Percentiles rank a stretch among this genome's conserved stretches.
Evolutionary conservation across 1,139 yeast genomes (phyloP).

Genomic region (Kodamaea sp.): DNA sequence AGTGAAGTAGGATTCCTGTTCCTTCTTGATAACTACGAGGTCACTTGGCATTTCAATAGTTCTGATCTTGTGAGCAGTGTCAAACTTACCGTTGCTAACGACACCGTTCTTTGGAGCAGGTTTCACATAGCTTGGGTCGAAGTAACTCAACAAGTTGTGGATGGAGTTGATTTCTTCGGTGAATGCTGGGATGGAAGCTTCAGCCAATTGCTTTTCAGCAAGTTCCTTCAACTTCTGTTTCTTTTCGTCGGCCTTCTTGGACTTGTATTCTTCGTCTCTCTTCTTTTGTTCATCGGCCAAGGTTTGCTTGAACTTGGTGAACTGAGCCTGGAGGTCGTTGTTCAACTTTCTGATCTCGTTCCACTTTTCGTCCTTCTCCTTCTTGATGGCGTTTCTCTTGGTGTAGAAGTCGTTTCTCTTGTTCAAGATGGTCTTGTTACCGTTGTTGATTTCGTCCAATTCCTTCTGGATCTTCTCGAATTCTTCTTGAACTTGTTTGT

Average conservation of each 20-base stretch:
- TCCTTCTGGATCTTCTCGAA: slow-evolving; percentile 64
- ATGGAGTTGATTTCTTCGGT: slow-evolving; percentile 72
- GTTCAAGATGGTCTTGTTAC: slow-evolving; percentile 65
- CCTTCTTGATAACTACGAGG: slow-evolving; percentile 64
- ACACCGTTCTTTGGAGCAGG: slow-evolving; percentile 46
- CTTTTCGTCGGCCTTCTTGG: slow-evolving; percentile 57
- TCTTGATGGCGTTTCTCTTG: slow-evolving; percentile 68
- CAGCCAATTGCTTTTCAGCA: slow-evolving; percentile 65
- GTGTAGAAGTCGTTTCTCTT: slow-evolving; percentile 65
- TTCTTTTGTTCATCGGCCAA: slow-evolving; percentile 69
- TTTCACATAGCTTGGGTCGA: slow-evolving; percentile 78
- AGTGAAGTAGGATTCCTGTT: slow-evolving; percentile 58
- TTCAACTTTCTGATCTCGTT: slow-evolving; percentile 64
- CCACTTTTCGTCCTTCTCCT: slow-evolving; percentile 69
- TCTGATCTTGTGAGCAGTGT: slow-evolving; percentile 39
- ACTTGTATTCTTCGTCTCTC: slow-evolving; percentile 68
- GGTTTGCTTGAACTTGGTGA: slow-evolving; percentile 68
- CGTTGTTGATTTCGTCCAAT: slow-evolving; percentile 58
- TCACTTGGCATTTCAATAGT: slow-evolving; percentile 63
- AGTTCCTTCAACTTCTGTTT: slow-evolving; percentile 60
- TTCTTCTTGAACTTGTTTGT: slow-evolving; percentile 61
- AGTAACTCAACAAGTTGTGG: slow-evolving; percentile 66
- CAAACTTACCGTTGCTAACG: slow-evolving; percentile 24
- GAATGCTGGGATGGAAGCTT: slow-evolving; percentile 85
- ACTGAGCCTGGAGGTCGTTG: slow-evolving; percentile 68